Evolutionary conservation across 2,329 filamentous ascomycete species (phyloP).

Genomic region (Aspergillus ustus): DNA sequence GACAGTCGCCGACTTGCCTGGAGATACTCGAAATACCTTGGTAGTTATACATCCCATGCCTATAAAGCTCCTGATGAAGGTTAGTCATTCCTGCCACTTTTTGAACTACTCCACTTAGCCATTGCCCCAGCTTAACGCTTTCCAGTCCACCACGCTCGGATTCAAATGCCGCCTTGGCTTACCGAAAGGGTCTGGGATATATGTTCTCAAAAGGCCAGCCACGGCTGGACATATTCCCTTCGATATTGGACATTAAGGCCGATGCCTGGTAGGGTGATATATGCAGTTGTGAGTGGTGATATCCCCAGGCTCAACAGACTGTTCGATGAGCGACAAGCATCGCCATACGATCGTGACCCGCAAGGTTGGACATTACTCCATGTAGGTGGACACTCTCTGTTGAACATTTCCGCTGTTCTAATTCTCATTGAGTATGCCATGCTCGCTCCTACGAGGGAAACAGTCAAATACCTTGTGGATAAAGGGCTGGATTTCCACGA

Average conservation of each 20-base stretch:
- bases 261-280: background rate
- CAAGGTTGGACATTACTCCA: background rate
- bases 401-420: background rate
- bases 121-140: background rate
- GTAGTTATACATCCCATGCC: background rate
- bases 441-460: background rate
- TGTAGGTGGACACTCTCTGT: background rate
- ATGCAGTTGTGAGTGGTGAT: background rate
- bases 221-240: background rate
- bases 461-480: background rate
- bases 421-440: background rate
- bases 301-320: background rate
- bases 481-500: background rate
- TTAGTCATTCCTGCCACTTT: background rate
- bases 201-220: background rate
- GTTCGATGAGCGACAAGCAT: background rate
- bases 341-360: background rate
- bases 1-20: background rate
- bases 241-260: background rate
- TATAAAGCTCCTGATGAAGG: background rate
- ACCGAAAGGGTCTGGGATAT: background rate
- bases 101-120: background rate
- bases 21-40: background rate
- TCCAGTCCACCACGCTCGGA: background rate
- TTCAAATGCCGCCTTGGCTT: background rate